Evolutionary conservation across 768 basidiomycete genomes (phyloP).

Genomic region (Pisolithus sp.): DNA sequence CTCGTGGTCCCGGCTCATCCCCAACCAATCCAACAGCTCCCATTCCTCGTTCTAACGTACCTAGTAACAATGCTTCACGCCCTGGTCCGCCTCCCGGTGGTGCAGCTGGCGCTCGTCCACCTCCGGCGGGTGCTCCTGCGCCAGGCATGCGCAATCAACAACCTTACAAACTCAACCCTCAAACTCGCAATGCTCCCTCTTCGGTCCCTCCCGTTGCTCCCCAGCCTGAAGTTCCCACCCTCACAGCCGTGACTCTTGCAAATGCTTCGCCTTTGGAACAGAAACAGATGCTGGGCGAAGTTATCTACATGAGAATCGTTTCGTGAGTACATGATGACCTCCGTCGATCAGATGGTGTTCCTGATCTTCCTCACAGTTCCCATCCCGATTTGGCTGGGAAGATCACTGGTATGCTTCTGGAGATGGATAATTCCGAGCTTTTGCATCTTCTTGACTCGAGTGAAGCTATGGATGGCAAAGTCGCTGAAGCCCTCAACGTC

Average conservation of each 20-base stretch:
- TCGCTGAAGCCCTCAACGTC: conserved; percentile 85
- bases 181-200: conserved; percentile 33
- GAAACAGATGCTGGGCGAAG: conserved; percentile 99
- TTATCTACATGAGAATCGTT: conserved; percentile 87
- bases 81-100: conserved; percentile 34
- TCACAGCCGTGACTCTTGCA: conserved; percentile 58
- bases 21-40: conserved; percentile 59
- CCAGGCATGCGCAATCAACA: conserved; percentile 32
- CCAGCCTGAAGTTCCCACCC: conserved; percentile 45
- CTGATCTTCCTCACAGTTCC: conserved; percentile 36
- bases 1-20: conserved; percentile 65
- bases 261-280: conserved; percentile 71
- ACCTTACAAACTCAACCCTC: conserved; percentile 27
- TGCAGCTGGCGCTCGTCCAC: conserved; percentile 37
- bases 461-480: conserved; percentile 84
- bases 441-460: conserved; percentile 78
- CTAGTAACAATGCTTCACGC: conserved; percentile 49
- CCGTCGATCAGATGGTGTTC: conserved; percentile 6
- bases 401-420: conserved; percentile 97
- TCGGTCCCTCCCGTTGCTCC: conserved; percentile 29
- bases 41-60: conserved; percentile 60
- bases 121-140: conserved; percentile 41
- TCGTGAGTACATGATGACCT: conserved; percentile 39
- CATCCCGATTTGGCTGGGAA: conserved; percentile 96
- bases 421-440: conserved; percentile 97